Percentiles rank a stretch among this genome's conserved stretches.
phyloP scores from a whole-genome alignment of 2,329 filamentous ascomycete species.

The Dothiorella sarmentorum region DNA sequence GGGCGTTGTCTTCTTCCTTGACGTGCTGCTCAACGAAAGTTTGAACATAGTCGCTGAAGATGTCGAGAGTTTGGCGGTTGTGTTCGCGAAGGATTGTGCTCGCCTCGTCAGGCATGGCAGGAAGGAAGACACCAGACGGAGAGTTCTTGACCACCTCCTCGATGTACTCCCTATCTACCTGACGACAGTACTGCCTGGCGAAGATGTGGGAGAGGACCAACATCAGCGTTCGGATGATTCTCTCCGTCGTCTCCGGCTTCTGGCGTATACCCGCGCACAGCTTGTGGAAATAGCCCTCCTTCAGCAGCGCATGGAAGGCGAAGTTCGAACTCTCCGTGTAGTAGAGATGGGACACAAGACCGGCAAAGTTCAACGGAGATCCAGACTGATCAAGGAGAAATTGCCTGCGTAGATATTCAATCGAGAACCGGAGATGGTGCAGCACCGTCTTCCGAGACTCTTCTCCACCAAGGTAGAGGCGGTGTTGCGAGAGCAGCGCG shows the following conservation, averaged over 20 bases:
- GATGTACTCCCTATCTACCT: conserved; percentile 47
- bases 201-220: conserved; percentile 70
- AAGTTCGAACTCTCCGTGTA: conserved; percentile 73
- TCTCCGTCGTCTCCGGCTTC: conserved; percentile 46
- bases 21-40: conserved; percentile 64
- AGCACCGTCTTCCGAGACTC: conserved; percentile 66
- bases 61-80: conserved; percentile 62
- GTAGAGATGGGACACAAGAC: conserved; percentile 68
- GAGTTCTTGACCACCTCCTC: conserved; percentile 52
- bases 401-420: conserved; percentile 72
- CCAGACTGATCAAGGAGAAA: conserved; percentile 60
- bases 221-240: conserved; percentile 59
- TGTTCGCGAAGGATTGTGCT: conserved; percentile 56
- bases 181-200: conserved; percentile 53
- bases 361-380: conserved; percentile 68
- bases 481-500: conserved; percentile 65
- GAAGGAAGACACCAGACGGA: conserved; percentile 64
- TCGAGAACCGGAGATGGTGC: conserved; percentile 75
- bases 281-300: conserved; percentile 65
- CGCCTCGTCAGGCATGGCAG: conserved; percentile 57
- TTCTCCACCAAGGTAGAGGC: conserved; percentile 67
- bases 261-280: conserved; percentile 58
- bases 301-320: conserved; percentile 71
- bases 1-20: conserved; percentile 47
- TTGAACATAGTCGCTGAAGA: conserved; percentile 66